Evolutionary conservation across 2,329 filamentous ascomycete genomes (phyloP).

Genomic region (Didymella segeticola): DNA sequence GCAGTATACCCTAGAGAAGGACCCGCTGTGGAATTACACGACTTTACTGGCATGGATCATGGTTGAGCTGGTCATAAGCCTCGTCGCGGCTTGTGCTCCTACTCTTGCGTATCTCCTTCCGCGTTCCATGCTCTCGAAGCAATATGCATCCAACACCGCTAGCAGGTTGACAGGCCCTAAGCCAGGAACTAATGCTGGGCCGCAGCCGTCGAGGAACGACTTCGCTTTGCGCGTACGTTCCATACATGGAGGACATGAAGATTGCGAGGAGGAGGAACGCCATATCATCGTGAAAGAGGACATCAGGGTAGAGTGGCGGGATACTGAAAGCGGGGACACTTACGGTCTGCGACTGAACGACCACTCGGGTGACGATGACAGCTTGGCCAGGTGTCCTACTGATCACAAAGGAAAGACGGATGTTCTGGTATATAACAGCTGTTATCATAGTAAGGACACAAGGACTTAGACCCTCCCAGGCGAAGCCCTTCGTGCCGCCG

Average conservation of each 20-base stretch:
- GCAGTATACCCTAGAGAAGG: slow-evolving; percentile 10
- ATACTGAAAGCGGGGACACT: neutral
- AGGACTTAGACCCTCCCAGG: too few species aligned
- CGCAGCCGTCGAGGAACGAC: slow-evolving; percentile 3
- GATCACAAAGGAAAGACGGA: neutral
- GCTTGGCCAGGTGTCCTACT: neutral
- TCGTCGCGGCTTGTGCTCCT: slow-evolving; percentile 13
- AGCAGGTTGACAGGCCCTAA: slow-evolving; percentile 4
- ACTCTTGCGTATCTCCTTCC: slow-evolving; percentile 11
- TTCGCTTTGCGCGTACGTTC: neutral
- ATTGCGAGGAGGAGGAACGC: slow-evolving; percentile 5
- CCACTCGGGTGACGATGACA: neutral
- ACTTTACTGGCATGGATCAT: slow-evolving; percentile 13
- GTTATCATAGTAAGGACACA: neutral
- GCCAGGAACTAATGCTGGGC: neutral
- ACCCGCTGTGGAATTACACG: slow-evolving; percentile 13
- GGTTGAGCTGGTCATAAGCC: slow-evolving; percentile 11
- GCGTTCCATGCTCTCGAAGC: slow-evolving; percentile 2
- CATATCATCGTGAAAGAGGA: slow-evolving; percentile 9
- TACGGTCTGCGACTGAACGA: neutral
- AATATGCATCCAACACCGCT: slow-evolving; percentile 7
- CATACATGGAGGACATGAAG: neutral
- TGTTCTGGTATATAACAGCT: neutral
- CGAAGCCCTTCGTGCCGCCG: too few species aligned
- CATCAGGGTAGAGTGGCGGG: slow-evolving; percentile 3